Evolutionary conservation across 1,139 yeast species (phyloP).

Genomic region (Kodamaea anthophila): DNA sequence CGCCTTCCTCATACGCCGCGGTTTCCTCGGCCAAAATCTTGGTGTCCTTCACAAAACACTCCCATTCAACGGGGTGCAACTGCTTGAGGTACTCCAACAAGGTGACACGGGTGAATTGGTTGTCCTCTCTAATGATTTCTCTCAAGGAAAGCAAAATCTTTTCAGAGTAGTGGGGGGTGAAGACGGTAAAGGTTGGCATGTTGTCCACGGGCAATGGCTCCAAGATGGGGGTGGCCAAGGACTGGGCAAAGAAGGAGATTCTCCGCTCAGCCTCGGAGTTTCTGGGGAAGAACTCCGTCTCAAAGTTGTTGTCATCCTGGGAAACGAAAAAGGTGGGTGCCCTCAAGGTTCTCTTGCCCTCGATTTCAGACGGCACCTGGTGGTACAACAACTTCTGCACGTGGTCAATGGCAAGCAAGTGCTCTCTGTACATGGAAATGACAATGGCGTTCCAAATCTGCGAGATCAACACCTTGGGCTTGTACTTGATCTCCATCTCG

Average conservation of each 20-base stretch:
- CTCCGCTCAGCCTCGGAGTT: conserved; percentile 99
- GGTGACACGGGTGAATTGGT: conserved; percentile 96
- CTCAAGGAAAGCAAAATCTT: conserved; percentile 90
- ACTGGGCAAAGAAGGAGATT: conserved; percentile 97
- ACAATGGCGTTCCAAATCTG: conserved; percentile 99
- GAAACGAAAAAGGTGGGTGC: conserved; percentile 98
- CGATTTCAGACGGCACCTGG: conserved; percentile 95
- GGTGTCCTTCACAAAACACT: conserved; percentile 96
- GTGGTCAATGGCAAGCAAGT: conserved; percentile 92
- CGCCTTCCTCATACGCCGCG: conserved; percentile 75
- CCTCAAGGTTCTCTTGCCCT: conserved; percentile 96
- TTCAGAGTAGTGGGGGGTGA: conserved; percentile 97
- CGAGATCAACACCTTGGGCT: conserved; percentile 95
- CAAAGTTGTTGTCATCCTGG: conserved; percentile 93
- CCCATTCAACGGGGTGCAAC: conserved; percentile 99
- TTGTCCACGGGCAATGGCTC: conserved; percentile 98
- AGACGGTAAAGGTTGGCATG: conserved; percentile 97
- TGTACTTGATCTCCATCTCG: conserved; percentile 98
- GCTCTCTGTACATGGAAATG: conserved; percentile 98
- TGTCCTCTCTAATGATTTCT: conserved; percentile 98
- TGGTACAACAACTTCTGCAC: conserved; percentile 95
- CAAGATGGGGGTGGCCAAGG: conserved; percentile 95
- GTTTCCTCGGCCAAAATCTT: conserved; percentile 98
- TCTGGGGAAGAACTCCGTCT: conserved; percentile 92
- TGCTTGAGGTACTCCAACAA: conserved; percentile 94